phyloP scores from a whole-genome alignment of 495 filamentous ascomycete genomes.

The Neurospora sp. region DNA sequence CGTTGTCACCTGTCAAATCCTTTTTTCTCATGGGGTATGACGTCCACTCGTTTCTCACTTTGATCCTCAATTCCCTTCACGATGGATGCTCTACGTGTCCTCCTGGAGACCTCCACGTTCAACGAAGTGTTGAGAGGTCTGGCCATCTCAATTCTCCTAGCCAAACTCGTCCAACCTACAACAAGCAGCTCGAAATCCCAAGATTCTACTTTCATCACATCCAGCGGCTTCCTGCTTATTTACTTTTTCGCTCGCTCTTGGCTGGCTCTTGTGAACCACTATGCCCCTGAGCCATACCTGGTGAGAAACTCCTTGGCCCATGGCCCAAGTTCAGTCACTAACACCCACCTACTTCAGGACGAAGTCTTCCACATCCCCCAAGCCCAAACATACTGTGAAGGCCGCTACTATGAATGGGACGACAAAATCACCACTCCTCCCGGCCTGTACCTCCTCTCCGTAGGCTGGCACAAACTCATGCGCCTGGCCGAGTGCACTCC shows the following conservation, averaged over 20 bases:
- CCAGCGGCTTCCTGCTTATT: constrained; percentile 6
- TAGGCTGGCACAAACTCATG: constrained; percentile 26
- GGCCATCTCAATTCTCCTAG: constrained; percentile 1
- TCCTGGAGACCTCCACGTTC: not conserved
- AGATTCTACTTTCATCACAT: not conserved
- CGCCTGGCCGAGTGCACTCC: constrained; percentile 31
- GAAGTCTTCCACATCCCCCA: constrained; percentile 94
- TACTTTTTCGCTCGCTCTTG: constrained; percentile 11
- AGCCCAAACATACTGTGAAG: constrained; percentile 73
- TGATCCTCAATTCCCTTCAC: not conserved
- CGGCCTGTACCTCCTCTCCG: constrained; percentile 61
- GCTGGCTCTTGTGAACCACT: constrained; percentile 30
- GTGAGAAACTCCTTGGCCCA: constrained; percentile 31
- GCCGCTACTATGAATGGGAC: constrained; percentile 73
- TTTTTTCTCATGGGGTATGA: not conserved
- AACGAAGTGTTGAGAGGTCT: constrained; percentile 9
- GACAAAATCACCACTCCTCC: constrained; percentile 95
- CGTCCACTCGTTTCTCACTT: not conserved
- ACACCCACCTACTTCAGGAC: constrained; percentile 44
- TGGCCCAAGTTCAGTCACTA: not conserved
- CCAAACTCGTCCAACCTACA: not conserved
- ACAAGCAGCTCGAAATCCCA: not conserved
- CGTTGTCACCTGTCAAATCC: not conserved
- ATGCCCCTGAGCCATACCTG: constrained; percentile 73
- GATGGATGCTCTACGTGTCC: constrained; percentile 8